Evolutionary conservation across 2,329 filamentous ascomycete species (phyloP), one percentile per base, ranked within the genome.

Genomic region (Xylariaceae sp.): DNA sequence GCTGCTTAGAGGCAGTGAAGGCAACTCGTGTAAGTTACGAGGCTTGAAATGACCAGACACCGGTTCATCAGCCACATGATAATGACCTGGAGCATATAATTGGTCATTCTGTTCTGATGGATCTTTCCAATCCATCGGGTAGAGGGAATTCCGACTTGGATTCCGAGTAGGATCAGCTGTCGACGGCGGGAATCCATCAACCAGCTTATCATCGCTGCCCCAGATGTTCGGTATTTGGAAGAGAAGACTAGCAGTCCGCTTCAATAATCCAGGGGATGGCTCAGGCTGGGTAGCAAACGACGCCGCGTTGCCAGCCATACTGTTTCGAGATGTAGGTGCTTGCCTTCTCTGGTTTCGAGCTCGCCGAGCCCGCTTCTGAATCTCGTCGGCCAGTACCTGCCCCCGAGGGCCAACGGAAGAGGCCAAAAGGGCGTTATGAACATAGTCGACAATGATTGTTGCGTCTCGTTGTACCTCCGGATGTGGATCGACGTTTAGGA

Each of bases 401-500:
- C 90, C 87, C 60, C 88, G 81, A 6, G 81, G 76, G 8, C 88
- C 89, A 51, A 96, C 80, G 1, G 88, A 82, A 0, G 93, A 97
- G 54, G 88, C 83, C 4, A 96, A 76, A 10, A 99, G 79, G 0
- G 86, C 83, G 54, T 88, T 82, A 70, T 97, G 87, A 30, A 97
- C 82, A 68, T 88, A 90, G 73, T 99, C 94, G 35, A 96, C 85
- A 50, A 97, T 86, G n/a, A 88, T 81, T 4, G 86, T 87, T 8
- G 92, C 93, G 72, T 94, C 89, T 65, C 88, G 83, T 63, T 95
- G 89, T 39, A 97, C 90, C 70, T 97, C 93, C 1, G 93, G 92
- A 70, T 97, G 92, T 47, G 94, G 93, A 71, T 99, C 94, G 15
- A 96, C 90, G 50, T 91, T 93, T 73, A 97, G 81, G 63, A 96